These are phyloP conservation scores for Diaporthe citri DNA, from an alignment of 2,329 filamentous ascomycete species.

Conservation along the genomic window DNA sequence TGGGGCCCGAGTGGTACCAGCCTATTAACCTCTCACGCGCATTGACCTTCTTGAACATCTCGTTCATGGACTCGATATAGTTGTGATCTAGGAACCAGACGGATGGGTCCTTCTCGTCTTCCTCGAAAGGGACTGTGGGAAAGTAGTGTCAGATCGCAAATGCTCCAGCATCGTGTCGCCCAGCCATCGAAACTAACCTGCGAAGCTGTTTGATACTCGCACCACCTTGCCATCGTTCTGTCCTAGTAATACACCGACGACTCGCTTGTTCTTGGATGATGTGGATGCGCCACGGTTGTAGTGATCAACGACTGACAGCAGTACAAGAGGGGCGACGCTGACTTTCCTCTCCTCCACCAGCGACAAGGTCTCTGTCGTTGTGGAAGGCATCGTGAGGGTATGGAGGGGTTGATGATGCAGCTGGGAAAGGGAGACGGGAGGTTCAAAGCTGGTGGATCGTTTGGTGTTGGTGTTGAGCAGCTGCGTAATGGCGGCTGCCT, in stretches of 20 bases:
- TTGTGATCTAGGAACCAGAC: conserved; percentile 99
- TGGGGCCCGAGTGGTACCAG: conserved; percentile 99
- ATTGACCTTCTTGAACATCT: conserved; percentile 99
- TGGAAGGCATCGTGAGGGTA: conserved; percentile 83
- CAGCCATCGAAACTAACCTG: conserved; percentile 70
- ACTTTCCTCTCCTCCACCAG: conserved; percentile 90
- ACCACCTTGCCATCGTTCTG: conserved; percentile 98
- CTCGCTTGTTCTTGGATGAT: conserved; percentile 84
- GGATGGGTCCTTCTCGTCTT: conserved; percentile 97
- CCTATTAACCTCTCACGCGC: conserved; percentile 98
- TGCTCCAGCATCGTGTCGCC: neutral
- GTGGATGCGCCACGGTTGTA: conserved; percentile 94
- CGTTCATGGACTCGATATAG: conserved; percentile 99
- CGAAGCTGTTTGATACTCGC: conserved; percentile 98
- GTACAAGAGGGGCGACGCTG: conserved; percentile 96
- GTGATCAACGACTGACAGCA: conserved; percentile 98
- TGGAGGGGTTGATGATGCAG: conserved; percentile 28
- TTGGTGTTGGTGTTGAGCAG: conserved; percentile 34
- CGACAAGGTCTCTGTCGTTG: conserved; percentile 94
- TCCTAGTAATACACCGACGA: conserved; percentile 93
- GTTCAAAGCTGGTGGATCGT: conserved; percentile 39
- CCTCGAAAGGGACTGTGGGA: conserved; percentile 80
- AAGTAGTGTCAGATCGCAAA: conserved; percentile 36
- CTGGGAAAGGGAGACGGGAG: conserved; percentile 27
- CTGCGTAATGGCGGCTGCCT: conserved; percentile 33